These are phyloP conservation scores for Dipteronia dyeriana DNA, from an alignment of 345 rosid species.

Conservation along the genomic window DNA sequence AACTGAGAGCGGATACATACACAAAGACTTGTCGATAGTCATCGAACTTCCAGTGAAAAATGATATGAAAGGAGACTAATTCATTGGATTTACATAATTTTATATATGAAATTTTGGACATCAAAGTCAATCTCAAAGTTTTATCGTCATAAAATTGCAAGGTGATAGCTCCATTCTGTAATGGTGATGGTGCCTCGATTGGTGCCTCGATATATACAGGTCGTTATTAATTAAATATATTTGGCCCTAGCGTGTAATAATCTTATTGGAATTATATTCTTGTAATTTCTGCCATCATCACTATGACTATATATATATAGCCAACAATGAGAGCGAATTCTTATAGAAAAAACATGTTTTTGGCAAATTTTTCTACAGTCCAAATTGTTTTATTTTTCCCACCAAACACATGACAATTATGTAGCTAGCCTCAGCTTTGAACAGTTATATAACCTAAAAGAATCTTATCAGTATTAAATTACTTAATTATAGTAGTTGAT, in stretches of 20 bases:
- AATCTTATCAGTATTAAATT: background rate
- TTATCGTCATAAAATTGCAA: background rate
- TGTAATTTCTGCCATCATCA: background rate
- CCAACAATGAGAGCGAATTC: background rate
- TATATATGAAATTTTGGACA: background rate
- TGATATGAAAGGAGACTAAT: too few relatives aligned
- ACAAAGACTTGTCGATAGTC: too few relatives aligned
- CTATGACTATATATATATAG: background rate
- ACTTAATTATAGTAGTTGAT: too few relatives aligned
- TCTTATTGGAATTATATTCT: background rate
- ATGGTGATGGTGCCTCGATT: background rate
- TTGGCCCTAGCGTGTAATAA: background rate
- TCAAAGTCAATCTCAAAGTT: background rate
- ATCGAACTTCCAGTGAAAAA: too few relatives aligned
- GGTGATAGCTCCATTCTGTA: background rate
- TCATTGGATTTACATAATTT: background rate
- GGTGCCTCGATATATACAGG: background rate
- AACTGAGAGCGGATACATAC: too few relatives aligned
- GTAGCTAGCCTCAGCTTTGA: background rate
- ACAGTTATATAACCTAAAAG: background rate
- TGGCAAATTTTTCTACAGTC: background rate
- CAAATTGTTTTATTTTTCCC: background rate
- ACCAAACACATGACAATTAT: background rate
- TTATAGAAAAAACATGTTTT: background rate
- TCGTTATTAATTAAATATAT: too few relatives aligned